These are phyloP conservation scores for Psilocybe subaeruginosa DNA, from an alignment of 768 basidiomycete species.

Conservation along the genomic window DNA sequence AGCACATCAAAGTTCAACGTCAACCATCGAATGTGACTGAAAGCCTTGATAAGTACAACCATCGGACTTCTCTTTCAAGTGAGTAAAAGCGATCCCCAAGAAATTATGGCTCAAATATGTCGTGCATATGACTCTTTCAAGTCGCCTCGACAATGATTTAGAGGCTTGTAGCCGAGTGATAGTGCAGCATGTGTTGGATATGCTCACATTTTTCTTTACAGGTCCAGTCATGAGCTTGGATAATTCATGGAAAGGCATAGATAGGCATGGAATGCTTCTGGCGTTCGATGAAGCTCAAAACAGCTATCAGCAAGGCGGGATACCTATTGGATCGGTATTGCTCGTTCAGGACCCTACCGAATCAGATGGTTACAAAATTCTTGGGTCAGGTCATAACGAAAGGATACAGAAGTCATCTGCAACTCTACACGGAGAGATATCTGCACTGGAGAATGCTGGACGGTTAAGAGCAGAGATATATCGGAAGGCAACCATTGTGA, in stretches of 20 bases:
- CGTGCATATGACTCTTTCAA: no score
- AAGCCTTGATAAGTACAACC: no score
- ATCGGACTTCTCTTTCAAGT: no score
- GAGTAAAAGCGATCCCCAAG: no score
- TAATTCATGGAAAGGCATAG: slow-evolving; percentile 14
- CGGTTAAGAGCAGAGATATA: slow-evolving; percentile 48
- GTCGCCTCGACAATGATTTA: no score
- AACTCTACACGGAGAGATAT: slow-evolving; percentile 40
- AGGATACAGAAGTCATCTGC: slow-evolving; percentile 37
- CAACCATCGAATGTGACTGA: no score
- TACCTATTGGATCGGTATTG: slow-evolving; percentile 65
- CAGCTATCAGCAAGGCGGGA: slow-evolving; percentile 54
- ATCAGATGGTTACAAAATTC: slow-evolving; percentile 16
- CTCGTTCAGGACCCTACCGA: slow-evolving; percentile 22
- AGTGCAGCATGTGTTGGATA: no score
- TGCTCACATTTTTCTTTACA: not conserved
- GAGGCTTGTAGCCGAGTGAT: no score
- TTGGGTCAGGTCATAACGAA: slow-evolving; percentile 38
- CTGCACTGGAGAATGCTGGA: slow-evolving; percentile 53
- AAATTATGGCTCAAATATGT: no score
- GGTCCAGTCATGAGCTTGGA: not conserved
- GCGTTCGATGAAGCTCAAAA: slow-evolving; percentile 43
- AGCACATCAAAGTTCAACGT: no score
- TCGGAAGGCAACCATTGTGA: slow-evolving; percentile 50
- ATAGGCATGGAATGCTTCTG: slow-evolving; percentile 19